Conservation (phyloP, 2,329 filamentous ascomycete genomes). For the Talaromyces sp. region DNA sequence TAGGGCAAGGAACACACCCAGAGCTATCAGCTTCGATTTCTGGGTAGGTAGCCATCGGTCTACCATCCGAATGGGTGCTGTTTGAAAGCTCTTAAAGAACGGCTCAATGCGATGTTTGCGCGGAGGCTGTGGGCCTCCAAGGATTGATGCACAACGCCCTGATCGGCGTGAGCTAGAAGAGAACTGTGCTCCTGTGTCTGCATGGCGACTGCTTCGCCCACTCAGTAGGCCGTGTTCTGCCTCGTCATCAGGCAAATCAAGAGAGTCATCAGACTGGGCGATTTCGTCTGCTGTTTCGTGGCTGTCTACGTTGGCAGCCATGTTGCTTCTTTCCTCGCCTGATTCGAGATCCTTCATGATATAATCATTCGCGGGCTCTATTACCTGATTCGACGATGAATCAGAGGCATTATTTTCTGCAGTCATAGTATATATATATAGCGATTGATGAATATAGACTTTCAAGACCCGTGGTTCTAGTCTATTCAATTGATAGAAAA, state of each 20-base stretch:
- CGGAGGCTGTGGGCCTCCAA: constrained; percentile 27
- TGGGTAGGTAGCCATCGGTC: constrained; percentile 23
- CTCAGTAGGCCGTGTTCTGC: constrained; percentile 6
- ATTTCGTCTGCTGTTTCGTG: constrained; percentile 1
- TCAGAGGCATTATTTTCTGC: not conserved
- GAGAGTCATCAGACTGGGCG: constrained; percentile 5
- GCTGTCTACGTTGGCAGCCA: not conserved
- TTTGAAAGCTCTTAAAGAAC: constrained; percentile 27
- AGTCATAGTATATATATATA: not conserved
- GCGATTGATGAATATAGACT: not conserved
- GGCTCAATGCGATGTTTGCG: constrained; percentile 30
- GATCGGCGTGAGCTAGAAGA: not conserved
- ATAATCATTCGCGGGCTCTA: not conserved
- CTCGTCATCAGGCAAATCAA: constrained; percentile 6
- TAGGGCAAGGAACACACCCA: constrained; percentile 21
- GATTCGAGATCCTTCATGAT: constrained; percentile 11
- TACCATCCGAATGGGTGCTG: constrained; percentile 27
- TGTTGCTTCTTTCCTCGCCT: constrained; percentile 1
- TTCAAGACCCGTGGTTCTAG: not conserved
- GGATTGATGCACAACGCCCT: constrained; percentile 15
- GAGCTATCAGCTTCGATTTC: constrained; percentile 19
- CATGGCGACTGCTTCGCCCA: constrained; percentile 1
- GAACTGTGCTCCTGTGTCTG: not conserved
- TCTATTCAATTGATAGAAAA: not conserved
- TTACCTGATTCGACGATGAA: not conserved